A percentile compares a stretch with the other conserved stretches of the same genome.
These are phyloP conservation scores for Hippophae rhamnoides DNA, from an alignment of 306 rosid genomes.

Conservation along the genomic window DNA sequence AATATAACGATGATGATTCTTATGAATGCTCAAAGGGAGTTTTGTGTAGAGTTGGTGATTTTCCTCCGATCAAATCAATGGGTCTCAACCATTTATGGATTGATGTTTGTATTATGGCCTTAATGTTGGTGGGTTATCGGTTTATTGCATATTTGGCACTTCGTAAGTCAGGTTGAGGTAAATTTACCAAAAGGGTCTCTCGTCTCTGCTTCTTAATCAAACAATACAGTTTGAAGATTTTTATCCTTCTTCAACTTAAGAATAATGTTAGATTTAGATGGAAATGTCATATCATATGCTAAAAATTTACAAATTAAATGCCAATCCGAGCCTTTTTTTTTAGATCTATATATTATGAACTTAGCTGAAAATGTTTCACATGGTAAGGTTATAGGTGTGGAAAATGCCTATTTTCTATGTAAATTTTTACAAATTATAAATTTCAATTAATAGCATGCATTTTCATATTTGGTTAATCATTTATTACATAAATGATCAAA, in stretches of 20 bases:
- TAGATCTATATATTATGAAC: too few relatives aligned
- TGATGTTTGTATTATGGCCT: slow-evolving; percentile 66
- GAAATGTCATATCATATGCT: background rate
- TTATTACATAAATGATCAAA: too few relatives aligned
- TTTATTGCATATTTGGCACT: slow-evolving; percentile 80
- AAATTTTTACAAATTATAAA: too few relatives aligned
- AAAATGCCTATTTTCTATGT: too few relatives aligned
- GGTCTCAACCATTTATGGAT: slow-evolving; percentile 72
- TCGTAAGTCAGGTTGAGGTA: slow-evolving; percentile 54
- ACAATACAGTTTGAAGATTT: slow-evolving; percentile 34
- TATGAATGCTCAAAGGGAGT: slow-evolving; percentile 73
- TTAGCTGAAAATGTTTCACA: too few relatives aligned
- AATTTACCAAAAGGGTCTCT: background rate
- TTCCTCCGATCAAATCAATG: slow-evolving; percentile 68
- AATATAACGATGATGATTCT: slow-evolving; percentile 55
- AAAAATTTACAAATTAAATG: background rate
- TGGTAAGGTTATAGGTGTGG: too few relatives aligned
- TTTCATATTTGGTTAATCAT: too few relatives aligned
- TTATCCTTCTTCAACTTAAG: slow-evolving; percentile 41
- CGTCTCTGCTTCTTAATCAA: background rate
- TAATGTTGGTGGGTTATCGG: slow-evolving; percentile 84
- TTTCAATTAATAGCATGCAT: too few relatives aligned
- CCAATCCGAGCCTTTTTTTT: too few relatives aligned
- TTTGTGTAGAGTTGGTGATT: slow-evolving; percentile 55
- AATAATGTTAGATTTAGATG: slow-evolving; percentile 22